Evolutionary conservation across 139 green algal genomes (phyloP).

Genomic region (Tetraselmis striata): DNA sequence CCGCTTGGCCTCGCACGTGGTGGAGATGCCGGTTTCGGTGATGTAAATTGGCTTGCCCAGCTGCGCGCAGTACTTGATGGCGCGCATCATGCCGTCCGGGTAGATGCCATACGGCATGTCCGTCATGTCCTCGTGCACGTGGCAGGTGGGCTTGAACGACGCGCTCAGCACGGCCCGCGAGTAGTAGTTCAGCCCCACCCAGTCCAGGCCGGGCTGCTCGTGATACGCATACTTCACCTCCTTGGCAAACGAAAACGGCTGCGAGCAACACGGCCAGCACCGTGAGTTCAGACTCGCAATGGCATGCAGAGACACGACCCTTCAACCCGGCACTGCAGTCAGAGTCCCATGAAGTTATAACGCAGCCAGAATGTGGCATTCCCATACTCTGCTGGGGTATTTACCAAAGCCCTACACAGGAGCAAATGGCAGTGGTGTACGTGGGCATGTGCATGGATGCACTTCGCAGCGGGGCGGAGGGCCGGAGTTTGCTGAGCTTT

Average conservation of each 20-base stretch:
- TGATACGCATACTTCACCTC: background rate
- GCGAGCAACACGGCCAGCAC: no score
- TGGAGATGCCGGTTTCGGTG: conserved; percentile 14
- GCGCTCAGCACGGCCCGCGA: conserved; percentile 1
- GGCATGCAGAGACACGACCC: no score
- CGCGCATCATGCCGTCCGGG: background rate
- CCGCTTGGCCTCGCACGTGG: background rate
- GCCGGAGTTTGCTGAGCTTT: no score
- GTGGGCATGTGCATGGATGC: no score
- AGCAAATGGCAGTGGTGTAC: no score
- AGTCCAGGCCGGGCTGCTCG: conserved; percentile 3
- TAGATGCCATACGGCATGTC: background rate
- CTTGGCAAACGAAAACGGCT: background rate
- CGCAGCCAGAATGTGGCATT: no score
- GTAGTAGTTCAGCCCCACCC: conserved; percentile 18
- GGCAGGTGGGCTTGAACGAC: background rate
- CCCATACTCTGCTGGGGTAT: no score
- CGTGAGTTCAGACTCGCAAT: no score
- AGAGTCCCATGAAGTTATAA: no score
- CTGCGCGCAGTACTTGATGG: background rate
- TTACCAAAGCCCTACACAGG: no score
- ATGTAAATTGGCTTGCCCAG: conserved; percentile 6
- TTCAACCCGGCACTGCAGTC: no score
- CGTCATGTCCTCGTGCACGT: background rate
- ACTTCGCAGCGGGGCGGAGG: no score